Percentiles rank a stretch among this genome's conserved stretches.
Evolutionary conservation across 495 filamentous ascomycete species (phyloP).

Genomic region (Poronia punctata): DNA sequence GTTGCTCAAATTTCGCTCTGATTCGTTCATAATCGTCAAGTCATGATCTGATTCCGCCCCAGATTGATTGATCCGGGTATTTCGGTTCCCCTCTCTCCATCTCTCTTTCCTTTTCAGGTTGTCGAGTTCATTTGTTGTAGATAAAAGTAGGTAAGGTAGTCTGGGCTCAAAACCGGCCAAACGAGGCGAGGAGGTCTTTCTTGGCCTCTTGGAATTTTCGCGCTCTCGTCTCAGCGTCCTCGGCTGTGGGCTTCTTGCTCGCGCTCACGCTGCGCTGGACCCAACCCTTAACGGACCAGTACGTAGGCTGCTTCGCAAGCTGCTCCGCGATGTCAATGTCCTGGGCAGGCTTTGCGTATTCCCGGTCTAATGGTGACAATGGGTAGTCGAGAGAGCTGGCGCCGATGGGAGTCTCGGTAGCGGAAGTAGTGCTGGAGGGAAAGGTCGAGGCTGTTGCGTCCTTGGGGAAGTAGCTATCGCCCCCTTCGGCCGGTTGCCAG

Average conservation of each 20-base stretch:
- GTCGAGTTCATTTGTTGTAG: too few relatives aligned
- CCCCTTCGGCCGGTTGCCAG: constrained; percentile 12
- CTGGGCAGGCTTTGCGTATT: constrained; percentile 25
- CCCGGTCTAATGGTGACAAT: constrained; percentile 22
- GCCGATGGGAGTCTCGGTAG: constrained; percentile 9
- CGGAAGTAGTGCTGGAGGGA: constrained; percentile 9
- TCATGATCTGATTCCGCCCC: too few relatives aligned
- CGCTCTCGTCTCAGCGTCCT: constrained; percentile 23
- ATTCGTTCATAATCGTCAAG: constrained; percentile 1
- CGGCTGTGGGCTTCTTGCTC: constrained; percentile 1
- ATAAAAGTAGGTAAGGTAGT: too few relatives aligned
- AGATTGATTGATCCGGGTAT: too few relatives aligned
- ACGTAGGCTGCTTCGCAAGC: constrained; percentile 30
- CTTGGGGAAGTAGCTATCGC: constrained; percentile 16
- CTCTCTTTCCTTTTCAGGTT: too few relatives aligned
- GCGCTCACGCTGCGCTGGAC: constrained; percentile 27
- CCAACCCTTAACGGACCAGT: constrained; percentile 31
- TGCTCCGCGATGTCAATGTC: constrained; percentile 34
- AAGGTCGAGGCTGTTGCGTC: constrained; percentile 8
- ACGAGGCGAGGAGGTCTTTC: constrained; percentile 26
- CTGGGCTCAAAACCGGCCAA: constrained; percentile 17
- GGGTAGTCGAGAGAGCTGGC: constrained; percentile 10
- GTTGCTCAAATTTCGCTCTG: too few relatives aligned
- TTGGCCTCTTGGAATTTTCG: constrained; percentile 32
- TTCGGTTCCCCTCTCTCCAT: too few relatives aligned